Evolutionary conservation across 345 rosid genomes (phyloP).

Genomic region (Murraya koenigii): DNA sequence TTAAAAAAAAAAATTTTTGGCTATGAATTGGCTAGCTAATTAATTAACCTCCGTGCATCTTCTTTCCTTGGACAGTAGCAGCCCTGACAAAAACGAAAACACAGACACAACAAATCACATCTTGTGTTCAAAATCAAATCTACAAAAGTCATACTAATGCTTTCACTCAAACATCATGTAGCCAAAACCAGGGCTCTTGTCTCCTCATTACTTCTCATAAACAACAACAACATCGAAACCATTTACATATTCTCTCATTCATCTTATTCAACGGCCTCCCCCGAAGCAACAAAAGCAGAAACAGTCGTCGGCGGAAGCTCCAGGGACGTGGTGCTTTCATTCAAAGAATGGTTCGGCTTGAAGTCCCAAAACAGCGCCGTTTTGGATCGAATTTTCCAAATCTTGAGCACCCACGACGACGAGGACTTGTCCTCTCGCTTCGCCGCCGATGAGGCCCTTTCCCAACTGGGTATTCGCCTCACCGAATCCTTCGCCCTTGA

Average conservation of each 20-base stretch:
- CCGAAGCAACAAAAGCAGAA: no score
- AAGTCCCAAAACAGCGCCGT: slow-evolving; percentile 22
- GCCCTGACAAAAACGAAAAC: neutral
- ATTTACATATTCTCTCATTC: neutral
- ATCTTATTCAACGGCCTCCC: neutral
- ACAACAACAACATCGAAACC: neutral
- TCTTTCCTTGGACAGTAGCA: neutral
- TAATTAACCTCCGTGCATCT: no score
- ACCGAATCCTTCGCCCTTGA: slow-evolving; percentile 54
- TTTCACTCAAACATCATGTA: neutral
- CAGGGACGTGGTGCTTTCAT: slow-evolving; percentile 35
- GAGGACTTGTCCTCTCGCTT: slow-evolving; percentile 24
- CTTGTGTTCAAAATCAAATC: neutral
- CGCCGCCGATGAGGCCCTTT: slow-evolving; percentile 33
- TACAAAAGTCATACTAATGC: neutral
- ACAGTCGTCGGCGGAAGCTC: slow-evolving; percentile 10
- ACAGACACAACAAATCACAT: neutral
- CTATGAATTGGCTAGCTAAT: no score
- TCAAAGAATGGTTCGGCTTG: slow-evolving; percentile 55
- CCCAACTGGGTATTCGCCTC: slow-evolving; percentile 47
- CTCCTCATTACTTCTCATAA: neutral
- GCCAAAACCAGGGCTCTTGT: neutral
- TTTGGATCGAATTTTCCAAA: slow-evolving; percentile 44
- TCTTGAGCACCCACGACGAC: slow-evolving; percentile 25
- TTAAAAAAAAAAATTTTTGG: no score